Conservation (phyloP, 768 basidiomycete genomes). For the Agaricus sinodeliciosus region DNA sequence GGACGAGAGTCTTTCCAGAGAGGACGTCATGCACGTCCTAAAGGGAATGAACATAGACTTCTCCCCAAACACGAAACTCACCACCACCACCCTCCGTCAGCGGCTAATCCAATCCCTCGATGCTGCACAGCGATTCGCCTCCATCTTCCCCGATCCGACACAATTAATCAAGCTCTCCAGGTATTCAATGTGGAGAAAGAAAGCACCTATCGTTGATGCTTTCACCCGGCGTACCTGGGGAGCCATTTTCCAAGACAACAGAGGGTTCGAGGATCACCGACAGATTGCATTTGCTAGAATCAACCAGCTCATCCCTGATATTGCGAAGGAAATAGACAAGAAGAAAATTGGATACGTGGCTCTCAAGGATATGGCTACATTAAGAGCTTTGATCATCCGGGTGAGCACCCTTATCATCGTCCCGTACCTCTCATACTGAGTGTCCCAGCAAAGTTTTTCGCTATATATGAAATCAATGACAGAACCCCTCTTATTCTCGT, state of each 20-base stretch:
- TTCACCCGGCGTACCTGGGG: conserved; percentile 10
- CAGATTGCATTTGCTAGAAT: conserved; percentile 9
- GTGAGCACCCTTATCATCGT: neutral
- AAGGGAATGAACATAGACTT: conserved; percentile 24
- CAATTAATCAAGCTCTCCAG: neutral
- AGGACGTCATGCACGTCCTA: conserved; percentile 21
- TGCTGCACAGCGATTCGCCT: conserved; percentile 20
- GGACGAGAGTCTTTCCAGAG: conserved; percentile 13
- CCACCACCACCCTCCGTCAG: conserved; percentile 19
- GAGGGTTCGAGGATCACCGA: conserved; percentile 7
- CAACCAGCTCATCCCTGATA: conserved; percentile 7
- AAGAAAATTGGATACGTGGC: conserved; percentile 6
- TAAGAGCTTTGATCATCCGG: conserved; percentile 4
- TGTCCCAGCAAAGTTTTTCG: conserved; percentile 17
- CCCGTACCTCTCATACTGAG: neutral
- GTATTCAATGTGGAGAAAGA: conserved; percentile 6
- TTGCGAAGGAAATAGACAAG: conserved; percentile 9
- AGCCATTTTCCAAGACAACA: conserved; percentile 8
- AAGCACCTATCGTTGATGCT: conserved; percentile 4
- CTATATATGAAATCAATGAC: conserved; percentile 17
- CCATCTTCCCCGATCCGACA: conserved; percentile 12
- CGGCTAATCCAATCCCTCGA: conserved; percentile 19
- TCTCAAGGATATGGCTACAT: neutral
- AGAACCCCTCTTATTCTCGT: conserved; percentile 21
- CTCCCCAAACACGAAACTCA: conserved; percentile 22